Conservation (phyloP, 495 filamentous ascomycete genomes). For the Cenococcum geophilum region DNA sequence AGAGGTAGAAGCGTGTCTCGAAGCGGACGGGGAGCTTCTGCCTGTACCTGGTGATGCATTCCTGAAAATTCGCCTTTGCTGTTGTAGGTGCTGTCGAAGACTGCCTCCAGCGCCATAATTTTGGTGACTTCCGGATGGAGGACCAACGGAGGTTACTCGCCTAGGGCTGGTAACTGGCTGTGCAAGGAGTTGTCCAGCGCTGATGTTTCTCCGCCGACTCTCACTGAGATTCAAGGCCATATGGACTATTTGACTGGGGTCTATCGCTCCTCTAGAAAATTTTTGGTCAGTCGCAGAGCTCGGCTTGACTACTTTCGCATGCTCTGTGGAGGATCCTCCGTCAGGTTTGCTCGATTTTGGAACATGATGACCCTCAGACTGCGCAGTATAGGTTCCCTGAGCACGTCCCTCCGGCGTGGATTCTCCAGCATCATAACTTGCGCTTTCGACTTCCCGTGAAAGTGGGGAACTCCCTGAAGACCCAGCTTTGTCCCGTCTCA, state of each 20-base stretch:
- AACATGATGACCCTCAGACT: slow-evolving; percentile 5
- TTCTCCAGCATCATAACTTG: slow-evolving; percentile 3
- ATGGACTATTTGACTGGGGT: slow-evolving; percentile 81
- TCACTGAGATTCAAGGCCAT: slow-evolving; percentile 86
- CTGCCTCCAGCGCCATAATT: slow-evolving; percentile 44
- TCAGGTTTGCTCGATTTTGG: slow-evolving; percentile 14
- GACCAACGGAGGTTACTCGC: slow-evolving; percentile 47
- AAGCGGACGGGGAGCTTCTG: slow-evolving; percentile 22
- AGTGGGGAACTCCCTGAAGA: slow-evolving; percentile 30
- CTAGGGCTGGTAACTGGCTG: slow-evolving; percentile 43
- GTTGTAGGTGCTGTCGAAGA: slow-evolving; percentile 58
- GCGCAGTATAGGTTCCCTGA: background rate
- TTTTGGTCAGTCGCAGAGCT: background rate
- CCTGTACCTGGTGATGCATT: slow-evolving; percentile 53
- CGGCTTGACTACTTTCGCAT: background rate
- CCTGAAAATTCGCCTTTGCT: slow-evolving; percentile 54
- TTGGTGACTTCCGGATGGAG: slow-evolving; percentile 26
- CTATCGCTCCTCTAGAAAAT: slow-evolving; percentile 36
- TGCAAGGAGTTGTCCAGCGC: slow-evolving; percentile 30
- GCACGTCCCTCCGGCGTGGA: no score
- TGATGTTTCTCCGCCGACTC: slow-evolving; percentile 56
- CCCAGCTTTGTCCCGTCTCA: slow-evolving; percentile 15
- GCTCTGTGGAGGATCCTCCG: background rate
- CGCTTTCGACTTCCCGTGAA: slow-evolving; percentile 23
- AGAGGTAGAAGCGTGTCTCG: slow-evolving; percentile 18